A percentile compares a stretch with the other conserved stretches of the same genome.
Evolutionary conservation across 2,329 filamentous ascomycete genomes (phyloP).

Genomic region (Dothideomycetes sp.): DNA sequence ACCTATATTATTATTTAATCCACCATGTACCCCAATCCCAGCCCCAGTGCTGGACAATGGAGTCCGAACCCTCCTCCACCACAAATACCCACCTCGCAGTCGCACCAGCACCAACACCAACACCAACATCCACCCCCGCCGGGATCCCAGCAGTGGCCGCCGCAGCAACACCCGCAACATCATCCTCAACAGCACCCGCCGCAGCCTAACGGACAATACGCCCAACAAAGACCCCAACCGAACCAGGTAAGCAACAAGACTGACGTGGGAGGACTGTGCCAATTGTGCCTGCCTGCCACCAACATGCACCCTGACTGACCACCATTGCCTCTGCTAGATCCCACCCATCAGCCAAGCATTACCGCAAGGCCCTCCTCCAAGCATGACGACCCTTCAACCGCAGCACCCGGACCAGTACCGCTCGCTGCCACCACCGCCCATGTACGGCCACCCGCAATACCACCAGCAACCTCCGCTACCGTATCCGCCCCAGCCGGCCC

Average conservation of each 20-base stretch:
- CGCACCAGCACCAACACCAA: conserved; percentile 9
- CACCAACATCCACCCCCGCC: conserved; percentile 16
- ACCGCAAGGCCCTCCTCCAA: conserved; percentile 21
- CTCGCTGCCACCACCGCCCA: conserved; percentile 32
- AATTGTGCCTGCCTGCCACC: conserved; percentile 1
- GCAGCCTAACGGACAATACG: conserved; percentile 22
- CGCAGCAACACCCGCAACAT: conserved; percentile 5
- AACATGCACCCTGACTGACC: conserved; percentile 3
- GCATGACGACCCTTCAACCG: conserved; percentile 35
- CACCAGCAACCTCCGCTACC: conserved; percentile 30
- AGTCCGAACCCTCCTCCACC: conserved; percentile 14
- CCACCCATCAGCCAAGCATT: conserved; percentile 22
- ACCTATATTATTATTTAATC: conserved; percentile 5
- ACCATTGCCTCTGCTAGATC: conserved; percentile 17
- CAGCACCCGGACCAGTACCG: conserved; percentile 34
- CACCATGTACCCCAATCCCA: conserved; percentile 13
- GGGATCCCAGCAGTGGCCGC: conserved; percentile 4
- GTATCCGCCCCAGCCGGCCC: conserved; percentile 39
- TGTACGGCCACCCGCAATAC: conserved; percentile 30
- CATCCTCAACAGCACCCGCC: conserved; percentile 17
- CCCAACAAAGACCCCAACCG: conserved; percentile 16
- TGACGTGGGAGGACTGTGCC: too few relatives aligned
- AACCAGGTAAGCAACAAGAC: conserved; percentile 20
- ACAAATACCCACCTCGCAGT: conserved; percentile 2
- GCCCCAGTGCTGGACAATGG: conserved; percentile 13